Evolutionary conservation across 148 eudicot genomes (phyloP), one percentile per base, ranked within the genome.

Genomic region (Chenopodium formosanum): DNA sequence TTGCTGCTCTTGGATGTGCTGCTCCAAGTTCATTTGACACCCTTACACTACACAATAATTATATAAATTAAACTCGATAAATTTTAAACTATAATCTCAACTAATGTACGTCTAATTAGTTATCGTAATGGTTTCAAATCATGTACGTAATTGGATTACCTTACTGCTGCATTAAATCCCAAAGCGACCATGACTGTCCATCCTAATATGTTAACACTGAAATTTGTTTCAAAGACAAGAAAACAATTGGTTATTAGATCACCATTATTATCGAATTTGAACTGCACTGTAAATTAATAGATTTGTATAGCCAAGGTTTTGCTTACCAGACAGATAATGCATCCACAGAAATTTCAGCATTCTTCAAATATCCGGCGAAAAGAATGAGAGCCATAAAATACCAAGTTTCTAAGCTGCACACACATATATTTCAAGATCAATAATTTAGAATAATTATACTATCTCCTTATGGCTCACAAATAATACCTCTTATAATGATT

Each of bases 21-120:
- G 90, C 86, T 0, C 94, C 92, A 3, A 91, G 82, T 48, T 91
- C 92, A 64, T 88, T 90, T 20, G 92, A 90, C 44, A 90, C 91
- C 65, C 92, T 80, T 44, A 90, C 94, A 67, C 94, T 91, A 85
- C 25, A 70, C 22, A 62, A 62, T 6, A 62, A 62, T 6, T 62
- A 1, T 22, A 20, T 1, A 4, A 31, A 31, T 31, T 31, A 31
- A 62, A n/a, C 66, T 66, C 4, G 8, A 66, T 25, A 5, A 40
- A 6, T 6, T 40, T 40, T 40, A 40, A 40, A 40, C 8, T 40
- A 40, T 40, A 40, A 40, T 0, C 7, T 40, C 44, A 5, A 6
- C 44, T 40, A 40, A 40, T 40, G 8, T 40, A 34, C 0, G 7
- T 40, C 44, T 6, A 40, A 40, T 40, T 40, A 40, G 44, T 34